Base-by-base conservation (phyloP, 2,329 filamentous ascomycete species). In the Colletotrichum caudatum region DNA sequence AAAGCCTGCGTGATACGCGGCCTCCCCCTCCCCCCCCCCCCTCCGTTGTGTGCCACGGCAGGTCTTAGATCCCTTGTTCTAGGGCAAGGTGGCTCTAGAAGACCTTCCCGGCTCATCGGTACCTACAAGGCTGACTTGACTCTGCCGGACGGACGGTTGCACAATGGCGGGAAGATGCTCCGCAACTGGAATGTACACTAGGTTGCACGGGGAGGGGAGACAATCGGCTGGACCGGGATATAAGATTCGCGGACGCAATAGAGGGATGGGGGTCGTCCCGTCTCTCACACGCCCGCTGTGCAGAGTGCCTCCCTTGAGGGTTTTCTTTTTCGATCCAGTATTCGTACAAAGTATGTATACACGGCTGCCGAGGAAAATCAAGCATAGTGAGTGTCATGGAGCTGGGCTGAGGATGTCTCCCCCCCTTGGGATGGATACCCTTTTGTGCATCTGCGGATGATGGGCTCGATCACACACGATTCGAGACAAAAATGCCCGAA, bases 151-250 rank as follows among this genome's bases (percentile, higher is more conserved):
- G 41, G 50, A 56, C 58, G 53, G 29, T 37, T 60, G 29, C 58
- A 39, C 57, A 61, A 33, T 56, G 8, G 23, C 37, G 48, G 59
- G 7, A 41, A 16, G 63, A 48, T 48, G 33, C 48, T 56, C 67
- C 62, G 62, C 56, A 29, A 20, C 20, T 50, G 59, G 59, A 51
- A 62, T 51, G 44, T 4, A 29, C 29, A 29, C 29, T 16, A 26
- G 29, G 35, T 35, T 37, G 29, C 29, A 61, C 39, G 46, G 57
- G 35, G 48, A 35, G 29, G 29, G 41, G 53, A 20, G 33, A 26
- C 12, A 29, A 58, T 20, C 33, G 67, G 68, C 68, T 67, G 68
- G 63, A 67, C 62, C 57, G 35, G 62, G 68, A 62, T 63, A 58
- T 26, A 64, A 68, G 35, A 60, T 20, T 41, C 44, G 29, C 37